Evolutionary conservation across 805 yeast genomes (phyloP), one percentile per base, ranked within the genome.

Genomic region (Lipomyces spencermartinsiae): DNA sequence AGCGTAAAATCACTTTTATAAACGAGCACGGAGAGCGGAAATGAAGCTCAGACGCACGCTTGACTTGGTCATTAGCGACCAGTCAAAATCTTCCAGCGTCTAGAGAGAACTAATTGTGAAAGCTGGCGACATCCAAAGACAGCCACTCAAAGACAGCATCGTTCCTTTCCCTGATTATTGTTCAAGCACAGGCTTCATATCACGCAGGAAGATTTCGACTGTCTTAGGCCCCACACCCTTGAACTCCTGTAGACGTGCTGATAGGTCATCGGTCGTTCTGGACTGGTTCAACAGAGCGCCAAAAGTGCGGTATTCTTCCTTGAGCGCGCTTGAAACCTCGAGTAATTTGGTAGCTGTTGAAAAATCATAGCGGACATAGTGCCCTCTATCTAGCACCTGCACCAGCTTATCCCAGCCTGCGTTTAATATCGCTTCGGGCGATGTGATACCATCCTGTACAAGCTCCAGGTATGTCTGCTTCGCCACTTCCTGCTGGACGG

Each of bases 321-420:
- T 25, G 56, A 53, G 31, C n/a, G 56, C 34, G n/a, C 56, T 22
- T 53, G 56, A 53, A 25, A 53, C 56, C 0, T 53, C 56, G 34
- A 53, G 56, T 25, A 53, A 53, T 53, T 53, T 53, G 12, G 56
- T 53, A 4, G 56, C 56, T 25, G 56, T 53, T 0, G 56, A 53
- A 25, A 53, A 53, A 7, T 53, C 56, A 53, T 53, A 53, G 56
- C 56, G 56, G 34, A 53, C 56, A 5, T 53, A 53, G 34, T 53
- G 56, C n/a, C 19, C 56, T 25, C 56, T 53, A 25, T 53, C 56
- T 7, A 53, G n/a, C 16, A 53, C n/a, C 9, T 22, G 29, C 5
- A 53, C 56, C 34, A 53, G 56, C 56, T 53, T 53, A 53, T 53
- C 56, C 56, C 56, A 53, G 34, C 56, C 56, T 7, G 56, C 56